Percentiles rank a stretch among this genome's conserved stretches.
phyloP scores from a whole-genome alignment of 805 yeast genomes.

The Lachancea lanzarotensis region DNA sequence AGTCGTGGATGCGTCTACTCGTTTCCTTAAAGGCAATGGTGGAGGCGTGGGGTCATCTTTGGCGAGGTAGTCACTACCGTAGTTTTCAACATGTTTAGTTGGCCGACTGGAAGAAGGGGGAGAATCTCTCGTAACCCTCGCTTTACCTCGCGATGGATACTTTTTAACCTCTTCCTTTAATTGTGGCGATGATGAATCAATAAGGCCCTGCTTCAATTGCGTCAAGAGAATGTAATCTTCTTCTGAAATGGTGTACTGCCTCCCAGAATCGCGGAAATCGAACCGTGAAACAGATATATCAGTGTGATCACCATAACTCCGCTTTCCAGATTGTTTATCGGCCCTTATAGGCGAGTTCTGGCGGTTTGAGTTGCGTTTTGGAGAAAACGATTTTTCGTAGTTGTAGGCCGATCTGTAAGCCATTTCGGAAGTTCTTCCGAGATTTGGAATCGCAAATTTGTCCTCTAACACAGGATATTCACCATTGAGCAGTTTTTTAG shows the following conservation, averaged over 20 bases:
- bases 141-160: constrained; percentile 24
- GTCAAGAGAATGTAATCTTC: constrained; percentile 27
- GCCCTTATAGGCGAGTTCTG: background rate
- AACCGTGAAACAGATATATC: background rate
- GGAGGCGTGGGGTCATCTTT: constrained; percentile 5
- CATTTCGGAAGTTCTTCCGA: constrained; percentile 11
- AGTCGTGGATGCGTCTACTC: background rate
- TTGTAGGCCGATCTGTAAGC: constrained; percentile 29
- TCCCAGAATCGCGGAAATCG: background rate
- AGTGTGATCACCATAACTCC: background rate
- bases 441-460: constrained; percentile 1
- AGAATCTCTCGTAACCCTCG: constrained; percentile 10
- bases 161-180: background rate
- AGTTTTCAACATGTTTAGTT: background rate
- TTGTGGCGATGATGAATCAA: background rate
- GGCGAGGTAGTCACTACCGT: background rate
- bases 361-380: constrained; percentile 11
- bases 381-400: constrained; percentile 28
- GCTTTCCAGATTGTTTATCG: background rate
- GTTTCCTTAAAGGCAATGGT: constrained; percentile 10
- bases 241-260: constrained; percentile 19
- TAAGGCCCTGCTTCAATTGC: constrained; percentile 14
- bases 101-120: background rate
- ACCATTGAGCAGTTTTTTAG: constrained; percentile 17
- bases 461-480: constrained; percentile 4